These are phyloP conservation scores for Malus fusca DNA, from an alignment of 306 rosid species.

Conservation along the genomic window DNA sequence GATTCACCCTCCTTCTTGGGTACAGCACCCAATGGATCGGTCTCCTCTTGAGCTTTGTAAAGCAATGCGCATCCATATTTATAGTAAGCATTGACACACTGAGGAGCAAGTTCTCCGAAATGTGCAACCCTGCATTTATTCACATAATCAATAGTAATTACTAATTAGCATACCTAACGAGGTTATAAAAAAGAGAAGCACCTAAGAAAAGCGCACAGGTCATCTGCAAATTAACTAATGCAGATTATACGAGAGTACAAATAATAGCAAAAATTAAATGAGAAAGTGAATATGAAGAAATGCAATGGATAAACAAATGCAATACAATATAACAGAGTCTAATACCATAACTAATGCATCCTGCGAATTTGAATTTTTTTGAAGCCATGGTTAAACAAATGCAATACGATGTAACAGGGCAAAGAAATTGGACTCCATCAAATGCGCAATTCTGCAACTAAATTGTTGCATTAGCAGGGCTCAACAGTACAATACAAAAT, in stretches of 20 bases:
- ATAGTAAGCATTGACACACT: conserved; percentile 74
- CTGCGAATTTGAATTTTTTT: not conserved
- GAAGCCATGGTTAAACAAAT: not conserved
- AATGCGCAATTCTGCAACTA: not conserved
- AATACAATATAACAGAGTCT: not conserved
- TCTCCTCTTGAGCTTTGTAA: conserved; percentile 91
- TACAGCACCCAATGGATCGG: conserved; percentile 79
- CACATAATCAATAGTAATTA: conserved; percentile 2
- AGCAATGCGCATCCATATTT: conserved; percentile 82
- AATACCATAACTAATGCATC: not conserved
- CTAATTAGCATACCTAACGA: not conserved
- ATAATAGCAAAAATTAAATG: not conserved
- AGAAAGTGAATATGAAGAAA: not conserved
- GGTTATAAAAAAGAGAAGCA: not conserved
- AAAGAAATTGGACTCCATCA: not conserved
- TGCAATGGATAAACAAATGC: not conserved
- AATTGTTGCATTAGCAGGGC: not conserved
- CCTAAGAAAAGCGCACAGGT: not conserved
- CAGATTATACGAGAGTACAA: not conserved
- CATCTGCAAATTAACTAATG: not conserved
- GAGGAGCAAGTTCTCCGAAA: conserved; percentile 85
- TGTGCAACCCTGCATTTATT: conserved; percentile 50
- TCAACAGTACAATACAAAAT: not conserved
- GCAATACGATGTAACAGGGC: not conserved
- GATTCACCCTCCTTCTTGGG: conserved; percentile 72